A percentile compares a stretch with the other conserved stretches of the same genome.
These are phyloP conservation scores for Halenospora varia DNA, from an alignment of 495 filamentous ascomycete species.

Conservation along the genomic window DNA sequence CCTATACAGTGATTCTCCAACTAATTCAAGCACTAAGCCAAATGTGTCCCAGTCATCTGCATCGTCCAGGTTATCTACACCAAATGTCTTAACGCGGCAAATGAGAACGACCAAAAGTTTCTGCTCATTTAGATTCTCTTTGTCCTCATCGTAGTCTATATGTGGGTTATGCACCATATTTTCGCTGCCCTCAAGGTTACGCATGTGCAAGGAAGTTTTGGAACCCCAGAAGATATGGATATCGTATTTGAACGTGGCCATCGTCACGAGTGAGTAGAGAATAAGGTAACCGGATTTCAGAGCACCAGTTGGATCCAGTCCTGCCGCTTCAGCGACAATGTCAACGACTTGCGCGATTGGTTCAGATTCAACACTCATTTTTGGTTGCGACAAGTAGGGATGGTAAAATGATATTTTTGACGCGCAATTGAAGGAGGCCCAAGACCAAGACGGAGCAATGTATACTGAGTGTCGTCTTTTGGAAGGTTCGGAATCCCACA, in stretches of 20 bases:
- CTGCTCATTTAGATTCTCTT: too few species aligned
- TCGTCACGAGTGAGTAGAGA: not conserved
- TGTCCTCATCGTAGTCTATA: too few species aligned
- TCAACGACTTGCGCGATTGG: not conserved
- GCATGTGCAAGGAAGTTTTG: too few species aligned
- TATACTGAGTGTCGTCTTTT: not conserved
- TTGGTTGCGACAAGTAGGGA: not conserved
- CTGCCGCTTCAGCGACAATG: not conserved
- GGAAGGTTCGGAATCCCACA: not conserved
- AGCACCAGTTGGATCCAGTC: not conserved
- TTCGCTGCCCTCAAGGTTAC: too few species aligned
- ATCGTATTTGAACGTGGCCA: not conserved
- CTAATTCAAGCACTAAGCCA: too few species aligned
- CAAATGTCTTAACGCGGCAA: too few species aligned
- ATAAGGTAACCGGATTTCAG: not conserved
- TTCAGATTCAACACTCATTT: not conserved
- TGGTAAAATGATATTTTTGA: not conserved
- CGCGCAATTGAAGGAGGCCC: not conserved
- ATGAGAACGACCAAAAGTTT: too few species aligned
- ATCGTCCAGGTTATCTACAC: too few species aligned
- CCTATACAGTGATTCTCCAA: too few species aligned
- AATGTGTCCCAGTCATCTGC: too few species aligned
- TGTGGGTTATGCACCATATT: too few species aligned
- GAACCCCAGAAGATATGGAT: too few species aligned
- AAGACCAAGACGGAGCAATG: not conserved